Conservation (phyloP, 139 green algal genomes). For the Picochlorum sp. region DNA sequence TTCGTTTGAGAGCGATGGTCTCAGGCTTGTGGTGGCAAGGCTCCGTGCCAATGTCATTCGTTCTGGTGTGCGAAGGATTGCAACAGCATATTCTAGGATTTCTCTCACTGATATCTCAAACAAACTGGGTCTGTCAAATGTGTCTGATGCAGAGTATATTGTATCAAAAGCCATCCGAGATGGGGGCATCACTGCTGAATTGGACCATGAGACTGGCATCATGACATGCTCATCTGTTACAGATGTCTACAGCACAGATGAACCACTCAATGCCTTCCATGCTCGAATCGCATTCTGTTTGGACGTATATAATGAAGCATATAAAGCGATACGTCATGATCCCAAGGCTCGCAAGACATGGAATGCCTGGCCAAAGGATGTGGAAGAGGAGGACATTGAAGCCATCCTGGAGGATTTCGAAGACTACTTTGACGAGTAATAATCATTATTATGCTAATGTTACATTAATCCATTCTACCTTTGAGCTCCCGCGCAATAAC, state of each 20-base stretch:
- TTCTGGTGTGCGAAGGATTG: constrained; percentile 85
- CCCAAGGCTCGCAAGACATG: not conserved
- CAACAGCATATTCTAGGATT: constrained; percentile 91
- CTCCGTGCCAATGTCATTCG: constrained; percentile 95
- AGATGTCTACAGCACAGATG: constrained; percentile 65
- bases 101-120: constrained; percentile 72
- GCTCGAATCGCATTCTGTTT: constrained; percentile 93
- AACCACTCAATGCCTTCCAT: constrained; percentile 81
- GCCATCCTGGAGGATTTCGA: constrained; percentile 70
- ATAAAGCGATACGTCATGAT: constrained; percentile 38
- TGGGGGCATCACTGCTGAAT: constrained; percentile 76
- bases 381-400: constrained; percentile 77
- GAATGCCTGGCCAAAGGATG: constrained; percentile 42
- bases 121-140: constrained; percentile 68
- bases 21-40: constrained; percentile 79
- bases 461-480: constrained; percentile 74
- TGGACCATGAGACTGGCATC: constrained; percentile 70
- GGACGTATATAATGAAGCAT: constrained; percentile 93
- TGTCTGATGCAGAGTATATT: constrained; percentile 86
- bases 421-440: constrained; percentile 21
- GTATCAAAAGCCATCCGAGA: constrained; percentile 90
- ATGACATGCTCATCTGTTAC: constrained; percentile 59
- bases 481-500: constrained; percentile 75
- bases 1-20: constrained; percentile 68
- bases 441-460: constrained; percentile 5